phyloP scores from a whole-genome alignment of 1,284 basidiomycete genomes.

The Tylopilus orsonianus region DNA sequence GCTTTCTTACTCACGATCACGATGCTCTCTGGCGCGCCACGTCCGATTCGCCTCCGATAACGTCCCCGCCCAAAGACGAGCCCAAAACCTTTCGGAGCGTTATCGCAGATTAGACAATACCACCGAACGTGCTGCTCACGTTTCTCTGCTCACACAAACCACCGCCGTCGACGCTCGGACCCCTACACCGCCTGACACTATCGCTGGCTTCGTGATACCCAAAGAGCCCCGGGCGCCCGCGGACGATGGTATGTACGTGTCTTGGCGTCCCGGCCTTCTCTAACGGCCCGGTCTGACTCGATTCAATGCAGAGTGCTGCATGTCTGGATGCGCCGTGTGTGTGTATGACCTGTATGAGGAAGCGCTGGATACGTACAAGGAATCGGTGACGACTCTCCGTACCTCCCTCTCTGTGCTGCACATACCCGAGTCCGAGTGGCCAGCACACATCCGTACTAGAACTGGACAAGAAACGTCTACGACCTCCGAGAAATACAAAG shows the following conservation, averaged over 20 bases:
- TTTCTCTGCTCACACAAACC: constrained; percentile 33
- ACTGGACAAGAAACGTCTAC: not conserved
- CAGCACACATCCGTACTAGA: constrained; percentile 39
- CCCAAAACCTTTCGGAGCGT: constrained; percentile 51
- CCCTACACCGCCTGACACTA: constrained; percentile 26
- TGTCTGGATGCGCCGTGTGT: constrained; percentile 89
- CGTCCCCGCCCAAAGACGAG: constrained; percentile 28
- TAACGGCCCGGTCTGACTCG: not conserved
- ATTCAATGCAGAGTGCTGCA: constrained; percentile 73
- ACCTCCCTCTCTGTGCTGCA: constrained; percentile 45
- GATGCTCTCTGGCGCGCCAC: constrained; percentile 3
- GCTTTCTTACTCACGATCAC: constrained; percentile 5
- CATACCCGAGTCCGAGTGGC: constrained; percentile 70
- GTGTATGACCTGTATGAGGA: constrained; percentile 88
- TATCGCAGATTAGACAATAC: constrained; percentile 56
- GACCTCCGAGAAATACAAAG: constrained; percentile 30
- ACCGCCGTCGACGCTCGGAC: not conserved
- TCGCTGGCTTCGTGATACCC: constrained; percentile 56
- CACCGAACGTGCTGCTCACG: constrained; percentile 31
- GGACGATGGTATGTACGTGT: constrained; percentile 53
- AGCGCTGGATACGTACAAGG: constrained; percentile 64
- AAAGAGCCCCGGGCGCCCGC: constrained; percentile 57
- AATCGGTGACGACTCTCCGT: constrained; percentile 53
- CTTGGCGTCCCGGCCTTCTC: not conserved
- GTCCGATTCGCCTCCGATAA: constrained; percentile 13